Evolutionary conservation across 306 rosid genomes (phyloP).

Genomic region (Dryas octopetala): DNA sequence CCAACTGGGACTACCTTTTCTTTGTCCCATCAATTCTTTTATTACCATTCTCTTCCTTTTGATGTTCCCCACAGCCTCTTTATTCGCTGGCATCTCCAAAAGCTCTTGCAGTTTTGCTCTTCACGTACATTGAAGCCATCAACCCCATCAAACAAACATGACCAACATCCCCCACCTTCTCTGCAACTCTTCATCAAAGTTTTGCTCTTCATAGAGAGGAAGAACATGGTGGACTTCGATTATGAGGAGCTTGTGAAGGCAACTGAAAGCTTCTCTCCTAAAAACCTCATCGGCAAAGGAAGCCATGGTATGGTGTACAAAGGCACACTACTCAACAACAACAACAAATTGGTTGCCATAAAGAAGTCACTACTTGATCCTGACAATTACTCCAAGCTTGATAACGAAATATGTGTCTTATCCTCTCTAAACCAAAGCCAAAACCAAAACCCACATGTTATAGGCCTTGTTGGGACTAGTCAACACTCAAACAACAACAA

Average conservation of each 20-base stretch:
- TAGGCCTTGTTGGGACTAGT: constrained; percentile 45
- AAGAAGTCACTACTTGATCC: constrained; percentile 36
- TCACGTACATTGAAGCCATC: constrained; percentile 16
- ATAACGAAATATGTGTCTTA: constrained; percentile 42
- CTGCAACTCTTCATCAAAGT: too few species aligned
- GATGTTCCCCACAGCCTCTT: constrained; percentile 35
- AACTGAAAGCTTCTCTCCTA: constrained; percentile 44
- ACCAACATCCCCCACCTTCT: too few species aligned
- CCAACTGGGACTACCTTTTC: constrained; percentile 19
- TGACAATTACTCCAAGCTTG: constrained; percentile 27
- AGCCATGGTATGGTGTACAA: constrained; percentile 56
- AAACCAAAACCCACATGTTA: constrained; percentile 24
- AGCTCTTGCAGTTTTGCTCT: constrained; percentile 13
- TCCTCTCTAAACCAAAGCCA: constrained; percentile 7
- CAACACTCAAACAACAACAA: not conserved
- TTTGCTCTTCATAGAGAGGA: not conserved
- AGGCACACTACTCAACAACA: constrained; percentile 21
- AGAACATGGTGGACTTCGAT: constrained; percentile 33
- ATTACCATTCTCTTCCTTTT: constrained; percentile 14
- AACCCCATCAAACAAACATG: not conserved
- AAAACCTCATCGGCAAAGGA: constrained; percentile 53
- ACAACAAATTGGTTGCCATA: constrained; percentile 35
- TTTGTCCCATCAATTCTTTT: constrained; percentile 23
- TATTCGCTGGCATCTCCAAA: constrained; percentile 43
- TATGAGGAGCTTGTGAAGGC: constrained; percentile 46